A percentile compares a stretch with the other conserved stretches of the same genome.
Conservation (phyloP, 768 basidiomycete genomes). For the Mycena polygramma region DNA sequence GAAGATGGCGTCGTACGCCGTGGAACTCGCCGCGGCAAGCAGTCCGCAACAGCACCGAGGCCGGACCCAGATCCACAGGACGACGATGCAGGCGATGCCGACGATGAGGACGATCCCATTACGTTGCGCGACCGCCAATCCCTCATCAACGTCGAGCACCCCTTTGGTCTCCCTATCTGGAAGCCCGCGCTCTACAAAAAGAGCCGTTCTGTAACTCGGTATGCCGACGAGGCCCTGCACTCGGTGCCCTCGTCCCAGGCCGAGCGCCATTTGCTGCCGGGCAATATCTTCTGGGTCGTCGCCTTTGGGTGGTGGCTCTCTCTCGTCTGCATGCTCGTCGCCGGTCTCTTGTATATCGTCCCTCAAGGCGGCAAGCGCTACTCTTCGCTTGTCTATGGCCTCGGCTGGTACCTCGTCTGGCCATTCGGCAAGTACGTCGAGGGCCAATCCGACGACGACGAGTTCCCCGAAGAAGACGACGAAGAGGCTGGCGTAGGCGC, state of each 20-base stretch:
- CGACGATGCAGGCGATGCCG: slow-evolving; percentile 43
- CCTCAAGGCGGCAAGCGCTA: slow-evolving; percentile 89
- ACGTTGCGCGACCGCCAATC: slow-evolving; percentile 97
- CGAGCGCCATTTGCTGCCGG: slow-evolving; percentile 92
- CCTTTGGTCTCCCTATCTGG: slow-evolving; percentile 99
- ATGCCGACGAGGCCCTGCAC: slow-evolving; percentile 96
- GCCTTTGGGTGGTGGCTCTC: slow-evolving; percentile 96
- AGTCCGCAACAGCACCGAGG: slow-evolving; percentile 51
- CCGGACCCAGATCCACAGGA: slow-evolving; percentile 53
- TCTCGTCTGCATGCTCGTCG: slow-evolving; percentile 74
- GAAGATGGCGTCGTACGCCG: slow-evolving; percentile 42
- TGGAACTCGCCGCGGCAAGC: slow-evolving; percentile 57
- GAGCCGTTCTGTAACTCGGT: slow-evolving; percentile 93
- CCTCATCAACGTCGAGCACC: slow-evolving; percentile 98
- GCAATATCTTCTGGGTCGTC: slow-evolving; percentile 93
- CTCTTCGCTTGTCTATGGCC: slow-evolving; percentile 86
- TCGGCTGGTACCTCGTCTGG: slow-evolving; percentile 98
- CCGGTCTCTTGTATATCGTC: slow-evolving; percentile 76
- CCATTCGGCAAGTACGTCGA: slow-evolving; percentile 99
- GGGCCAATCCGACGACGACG: slow-evolving; percentile 68
- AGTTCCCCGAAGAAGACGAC: slow-evolving; percentile 49
- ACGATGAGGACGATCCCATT: slow-evolving; percentile 82
- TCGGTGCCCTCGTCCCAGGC: slow-evolving; percentile 92
- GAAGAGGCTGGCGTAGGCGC: slow-evolving; percentile 51
- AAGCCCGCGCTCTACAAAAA: slow-evolving; percentile 99